A percentile compares a stretch with the other conserved stretches of the same genome.
Evolutionary conservation across 305 asterid genomes (phyloP).

Genomic region (Coffea humblotiana): DNA sequence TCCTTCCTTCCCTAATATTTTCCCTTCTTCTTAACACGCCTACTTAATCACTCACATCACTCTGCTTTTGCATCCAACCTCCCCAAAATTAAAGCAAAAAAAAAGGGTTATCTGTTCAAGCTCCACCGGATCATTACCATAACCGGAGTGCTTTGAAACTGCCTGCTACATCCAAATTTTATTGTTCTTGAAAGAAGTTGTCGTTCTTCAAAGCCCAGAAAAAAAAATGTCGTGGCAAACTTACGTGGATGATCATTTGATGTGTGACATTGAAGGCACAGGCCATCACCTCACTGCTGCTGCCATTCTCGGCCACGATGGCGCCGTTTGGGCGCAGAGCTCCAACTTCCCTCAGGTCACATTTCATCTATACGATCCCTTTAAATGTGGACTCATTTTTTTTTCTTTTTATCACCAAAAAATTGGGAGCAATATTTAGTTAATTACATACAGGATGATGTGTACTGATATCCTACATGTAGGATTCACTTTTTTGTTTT

Average conservation of each 20-base stretch:
- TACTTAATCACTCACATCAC: neutral
- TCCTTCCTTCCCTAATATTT: neutral
- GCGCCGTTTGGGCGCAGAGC: slow-evolving; percentile 72
- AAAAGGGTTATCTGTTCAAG: neutral
- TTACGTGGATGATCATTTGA: slow-evolving; percentile 69
- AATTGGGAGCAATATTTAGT: too few relatives aligned
- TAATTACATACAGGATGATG: neutral
- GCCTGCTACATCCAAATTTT: neutral
- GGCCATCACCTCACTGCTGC: slow-evolving; percentile 61
- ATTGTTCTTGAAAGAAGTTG: neutral
- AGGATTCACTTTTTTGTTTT: too few relatives aligned
- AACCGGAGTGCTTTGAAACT: neutral
- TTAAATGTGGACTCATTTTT: neutral
- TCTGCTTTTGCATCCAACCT: neutral
- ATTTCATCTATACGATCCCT: neutral
- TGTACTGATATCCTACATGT: neutral
- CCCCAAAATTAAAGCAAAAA: neutral
- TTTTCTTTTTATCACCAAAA: too few relatives aligned
- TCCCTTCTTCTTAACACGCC: neutral
- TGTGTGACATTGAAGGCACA: slow-evolving; percentile 67
- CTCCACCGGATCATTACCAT: neutral
- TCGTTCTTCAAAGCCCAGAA: neutral
- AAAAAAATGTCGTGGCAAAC: slow-evolving; percentile 71
- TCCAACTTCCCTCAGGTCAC: slow-evolving; percentile 62
- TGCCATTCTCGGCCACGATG: slow-evolving; percentile 68